Base-by-base conservation (phyloP, 306 rosid genomes). In the Echinosophora koreensis region DNA sequence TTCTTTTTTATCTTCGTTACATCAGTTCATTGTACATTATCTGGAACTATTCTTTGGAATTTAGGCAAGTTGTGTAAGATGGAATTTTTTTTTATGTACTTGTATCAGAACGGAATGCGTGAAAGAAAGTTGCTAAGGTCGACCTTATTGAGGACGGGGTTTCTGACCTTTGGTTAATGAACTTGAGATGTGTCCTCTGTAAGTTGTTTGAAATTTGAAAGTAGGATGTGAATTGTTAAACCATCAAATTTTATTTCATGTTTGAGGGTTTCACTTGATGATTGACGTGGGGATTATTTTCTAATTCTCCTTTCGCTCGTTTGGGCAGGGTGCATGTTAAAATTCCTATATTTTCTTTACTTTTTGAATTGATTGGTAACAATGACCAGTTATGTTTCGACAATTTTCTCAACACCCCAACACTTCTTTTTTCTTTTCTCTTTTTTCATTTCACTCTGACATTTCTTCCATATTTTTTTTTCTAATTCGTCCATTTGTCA, bases 1-100 rank as follows among this genome's bases (percentile, higher is more conserved):
- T 84, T 65, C 81, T 77, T 77, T 81, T 46, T 74, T 57, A 63
- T 44, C 84, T 80, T 47, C 71, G 60, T 75, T 35, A 79, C 82
- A 37, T 84, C 76, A 81, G 81, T 42, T 84, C 83, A 7, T 16
- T 85, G 87, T 90, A 88, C 87, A 74, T 80, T 80, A 78, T 80
- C 65, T 17, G 65, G 76, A 84, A 77, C 80, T 60, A 41, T 79
- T 82, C 82, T 64, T 78, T 66, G 86, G 88, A 72, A 77, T 75
- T 82, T 73, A 79, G 87, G 73, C 89, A 67, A 64, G 81, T 81
- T 30, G 66, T 87, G 83, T 88, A 80, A 78, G 86, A 57, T 65
- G 68, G 68, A 73, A 58, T 57, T 46, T 77, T 13, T 82, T 70
- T 60, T 30, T 58, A 70, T 69, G 54, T 72, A 12, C 78, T 18